These are phyloP conservation scores for Penicillium herquei DNA, from an alignment of 495 filamentous ascomycete species.

Conservation along the genomic window DNA sequence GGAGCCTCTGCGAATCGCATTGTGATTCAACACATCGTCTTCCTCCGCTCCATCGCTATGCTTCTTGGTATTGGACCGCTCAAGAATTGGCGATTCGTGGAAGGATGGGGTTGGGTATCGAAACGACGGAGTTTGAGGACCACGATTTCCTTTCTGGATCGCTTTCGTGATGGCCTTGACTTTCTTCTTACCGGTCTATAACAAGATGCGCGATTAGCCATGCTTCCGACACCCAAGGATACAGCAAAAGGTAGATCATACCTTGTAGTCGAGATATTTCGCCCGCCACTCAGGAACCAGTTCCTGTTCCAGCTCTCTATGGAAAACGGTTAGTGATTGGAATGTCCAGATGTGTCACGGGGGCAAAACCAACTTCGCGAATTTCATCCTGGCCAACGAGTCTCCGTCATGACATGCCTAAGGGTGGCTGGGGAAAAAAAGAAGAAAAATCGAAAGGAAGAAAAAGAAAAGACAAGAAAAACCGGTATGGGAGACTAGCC, in stretches of 20 bases:
- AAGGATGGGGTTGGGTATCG: constrained; percentile 14
- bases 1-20: not conserved
- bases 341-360: constrained; percentile 11
- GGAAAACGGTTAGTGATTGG: constrained; percentile 21
- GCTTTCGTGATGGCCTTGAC: constrained; percentile 77
- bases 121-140: constrained; percentile 49
- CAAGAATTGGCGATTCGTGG: constrained; percentile 7
- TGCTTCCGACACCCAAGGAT: not conserved
- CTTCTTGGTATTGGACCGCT: constrained; percentile 14
- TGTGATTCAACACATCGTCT: constrained; percentile 9
- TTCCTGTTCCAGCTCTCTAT: constrained; percentile 78
- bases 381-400: constrained; percentile 52
- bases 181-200: constrained; percentile 77
- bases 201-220: not conserved
- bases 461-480: not conserved
- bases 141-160: constrained; percentile 57
- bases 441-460: not conserved
- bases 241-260: constrained; percentile 11
- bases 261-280: constrained; percentile 93
- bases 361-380: constrained; percentile 53
- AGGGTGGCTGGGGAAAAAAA: not conserved
- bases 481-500: too few species aligned
- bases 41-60: constrained; percentile 20
- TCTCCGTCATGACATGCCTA: constrained; percentile 22
- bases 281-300: constrained; percentile 89